Base-by-base conservation (phyloP, 2,329 filamentous ascomycete species). In the Ceratocystis cacaofunesta region DNA sequence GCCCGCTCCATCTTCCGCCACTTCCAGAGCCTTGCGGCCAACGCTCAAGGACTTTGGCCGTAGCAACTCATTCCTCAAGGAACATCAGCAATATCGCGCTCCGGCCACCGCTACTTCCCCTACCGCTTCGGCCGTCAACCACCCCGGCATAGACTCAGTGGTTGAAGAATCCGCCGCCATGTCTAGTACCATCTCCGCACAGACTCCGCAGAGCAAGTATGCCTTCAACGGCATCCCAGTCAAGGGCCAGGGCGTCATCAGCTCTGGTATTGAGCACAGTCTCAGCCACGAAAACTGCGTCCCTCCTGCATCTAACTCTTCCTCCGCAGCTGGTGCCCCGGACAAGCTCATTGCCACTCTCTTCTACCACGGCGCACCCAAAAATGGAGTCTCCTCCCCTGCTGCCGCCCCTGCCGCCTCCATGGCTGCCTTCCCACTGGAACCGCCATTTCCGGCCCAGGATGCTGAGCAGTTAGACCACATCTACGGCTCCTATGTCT, bases 401-500 rank as follows among this genome's bases (percentile, higher is more conserved):
- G 82, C 84, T 62, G 80, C 86, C 71, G 81, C 83, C n/a, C 82
- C 85, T 7, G 82, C 84, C 61, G 80, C 78, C 69, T 78, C 81
- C 69, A 77, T 80, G 65, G 79, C 82, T n/a, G 76, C 77, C 68
- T 85, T 85, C 70, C 82, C 84, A 28, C 78, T 85, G 62, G 82
- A 86, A 72, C 79, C 82, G 67, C 78, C 83, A 67, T 7, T 28
- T 19, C 22, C 52, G 15, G 78, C 79, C 64, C 74, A 78, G 70
- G 79, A 84, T 71, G 71, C 72, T 15, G 78, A 85, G 74, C 77
- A 83, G 65, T 79, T 86, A 63, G 84, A 87, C 71, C 82, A 85
- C 68, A 78, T 86, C 19, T 87, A 87, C 70, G 84, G 84, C 68
- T 84, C 82, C 22, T 85, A 85, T 70, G 80, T 86, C 71, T 85